Evolutionary conservation across 257 asterid genomes (phyloP), one percentile per base, ranked within the genome.

Genomic region (Solanum appendiculatum): DNA sequence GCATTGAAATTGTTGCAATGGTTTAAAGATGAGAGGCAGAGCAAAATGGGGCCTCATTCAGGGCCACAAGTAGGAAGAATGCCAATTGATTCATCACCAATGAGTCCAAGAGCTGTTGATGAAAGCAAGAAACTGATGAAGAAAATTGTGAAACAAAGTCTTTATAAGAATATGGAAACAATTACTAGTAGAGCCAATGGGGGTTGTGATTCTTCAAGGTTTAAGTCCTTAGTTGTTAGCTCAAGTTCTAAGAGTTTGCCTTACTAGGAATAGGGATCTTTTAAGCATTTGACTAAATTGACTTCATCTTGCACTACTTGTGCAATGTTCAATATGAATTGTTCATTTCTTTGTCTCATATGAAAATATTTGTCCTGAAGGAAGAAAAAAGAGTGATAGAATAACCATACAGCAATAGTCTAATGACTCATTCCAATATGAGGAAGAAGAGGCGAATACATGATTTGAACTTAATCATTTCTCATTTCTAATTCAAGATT

Each of bases 201-300:
- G 2, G 92, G 69, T 69, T 92, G 83, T n/a, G 98, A 90, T 84
- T 63, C 93, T 80, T 88, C 93, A 2, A 89, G 86, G 86, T 89
- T 95, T 8, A 96, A 96, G 88, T 92, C 95, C 15, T 89, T 96
- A 90, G 92, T 90, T 66, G 84, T 92, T 84, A 92, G 95, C 85
- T 92, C 99, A 8, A 96, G 99, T 87, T 96, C 98, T 39, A 95
- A 95, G 92, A 96, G 98, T 90, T 93, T 96, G 91, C 97, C 98
- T 86, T 96, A 93, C 42, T 92, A 88, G 27, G 87, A 37, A 37
- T 73, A 33, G 16, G 4, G 8, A 48, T 48, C 68, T 81, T 29
- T 44, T 13, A 75, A 80, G 66, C 84, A 46, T 80, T 80, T 80
- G 15, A 80, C 46, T 7, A 46, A 80, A 72, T 20, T 72, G 6